phyloP scores from a whole-genome alignment of 768 basidiomycete genomes.

The Lentinula raphanica region DNA sequence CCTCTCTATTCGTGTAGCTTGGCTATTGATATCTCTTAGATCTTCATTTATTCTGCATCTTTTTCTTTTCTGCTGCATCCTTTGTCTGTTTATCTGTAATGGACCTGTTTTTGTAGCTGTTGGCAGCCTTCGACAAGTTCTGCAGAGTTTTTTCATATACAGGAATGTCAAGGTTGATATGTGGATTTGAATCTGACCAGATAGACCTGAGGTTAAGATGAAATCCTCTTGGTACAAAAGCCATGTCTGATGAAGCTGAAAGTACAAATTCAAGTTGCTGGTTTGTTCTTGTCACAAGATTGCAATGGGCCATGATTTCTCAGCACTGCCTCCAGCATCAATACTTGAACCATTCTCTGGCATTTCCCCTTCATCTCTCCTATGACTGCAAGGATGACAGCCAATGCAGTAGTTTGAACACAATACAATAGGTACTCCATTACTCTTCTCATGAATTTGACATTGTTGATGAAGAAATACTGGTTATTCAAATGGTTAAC shows the following conservation, averaged over 20 bases:
- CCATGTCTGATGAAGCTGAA: not conserved
- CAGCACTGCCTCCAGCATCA: not conserved
- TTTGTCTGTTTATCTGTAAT: constrained; percentile 60
- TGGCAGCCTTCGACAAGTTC: constrained; percentile 69
- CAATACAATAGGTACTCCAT: constrained; percentile 46
- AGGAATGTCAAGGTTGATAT: constrained; percentile 60
- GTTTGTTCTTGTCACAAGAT: not conserved
- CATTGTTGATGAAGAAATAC: not conserved
- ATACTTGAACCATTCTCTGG: too few relatives aligned
- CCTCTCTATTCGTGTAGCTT: too few relatives aligned
- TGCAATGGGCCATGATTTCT: not conserved
- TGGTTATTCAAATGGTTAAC: constrained; percentile 72
- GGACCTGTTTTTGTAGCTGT: constrained; percentile 67
- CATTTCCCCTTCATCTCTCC: too few relatives aligned
- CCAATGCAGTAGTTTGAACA: constrained; percentile 51
- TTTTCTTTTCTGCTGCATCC: constrained; percentile 60
- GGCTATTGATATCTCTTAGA: too few relatives aligned
- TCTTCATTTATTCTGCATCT: constrained; percentile 55
- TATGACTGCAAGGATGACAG: not conserved
- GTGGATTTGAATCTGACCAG: constrained; percentile 40
- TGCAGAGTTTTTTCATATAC: constrained; percentile 61
- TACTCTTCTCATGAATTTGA: not conserved
- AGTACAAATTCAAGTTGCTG: too few relatives aligned
- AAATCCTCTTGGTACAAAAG: constrained; percentile 13
- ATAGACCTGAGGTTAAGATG: constrained; percentile 59